These are phyloP conservation scores for Podospora sp. DNA, from an alignment of 495 filamentous ascomycete species.

Conservation along the genomic window DNA sequence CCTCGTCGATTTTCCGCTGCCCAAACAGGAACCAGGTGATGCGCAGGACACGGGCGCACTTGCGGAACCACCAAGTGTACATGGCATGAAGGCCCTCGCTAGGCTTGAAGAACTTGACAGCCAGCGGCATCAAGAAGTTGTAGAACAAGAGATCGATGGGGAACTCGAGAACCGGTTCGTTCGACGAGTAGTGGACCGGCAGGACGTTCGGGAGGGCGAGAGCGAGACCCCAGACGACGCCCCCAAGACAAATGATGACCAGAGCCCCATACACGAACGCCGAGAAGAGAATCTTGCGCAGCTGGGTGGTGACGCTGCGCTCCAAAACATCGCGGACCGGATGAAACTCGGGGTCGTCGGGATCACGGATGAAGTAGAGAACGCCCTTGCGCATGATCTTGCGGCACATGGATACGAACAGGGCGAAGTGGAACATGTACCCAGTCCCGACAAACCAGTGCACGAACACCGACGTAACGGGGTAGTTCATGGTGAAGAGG, in stretches of 20 bases:
- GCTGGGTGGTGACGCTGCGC: constrained; percentile 85
- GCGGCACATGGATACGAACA: constrained; percentile 98
- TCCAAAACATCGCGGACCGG: constrained; percentile 97
- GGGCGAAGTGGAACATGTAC: constrained; percentile 99
- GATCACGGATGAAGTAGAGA: constrained; percentile 97
- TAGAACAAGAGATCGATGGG: constrained; percentile 94
- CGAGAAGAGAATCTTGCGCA: constrained; percentile 94
- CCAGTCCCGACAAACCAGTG: constrained; percentile 99
- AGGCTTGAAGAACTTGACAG: constrained; percentile 79
- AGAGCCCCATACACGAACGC: constrained; percentile 93
- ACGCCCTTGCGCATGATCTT: constrained; percentile 95
- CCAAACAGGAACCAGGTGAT: constrained; percentile 93
- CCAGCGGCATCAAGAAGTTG: constrained; percentile 89
- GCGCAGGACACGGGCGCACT: constrained; percentile 76
- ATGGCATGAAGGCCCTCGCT: constrained; percentile 78
- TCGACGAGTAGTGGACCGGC: constrained; percentile 89
- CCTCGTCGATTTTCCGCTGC: constrained; percentile 77
- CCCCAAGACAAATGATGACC: constrained; percentile 90
- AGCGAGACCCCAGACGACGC: constrained; percentile 90
- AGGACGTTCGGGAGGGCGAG: constrained; percentile 68
- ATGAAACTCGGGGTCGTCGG: constrained; percentile 97
- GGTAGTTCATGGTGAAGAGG: constrained; percentile 71
- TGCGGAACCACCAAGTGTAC: constrained; percentile 96
- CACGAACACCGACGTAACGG: constrained; percentile 87
- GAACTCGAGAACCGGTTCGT: constrained; percentile 89